Percentiles rank a stretch among this genome's conserved stretches.
Conservation (phyloP, 164 flowering plant species). For the Chimonanthus praecox region DNA sequence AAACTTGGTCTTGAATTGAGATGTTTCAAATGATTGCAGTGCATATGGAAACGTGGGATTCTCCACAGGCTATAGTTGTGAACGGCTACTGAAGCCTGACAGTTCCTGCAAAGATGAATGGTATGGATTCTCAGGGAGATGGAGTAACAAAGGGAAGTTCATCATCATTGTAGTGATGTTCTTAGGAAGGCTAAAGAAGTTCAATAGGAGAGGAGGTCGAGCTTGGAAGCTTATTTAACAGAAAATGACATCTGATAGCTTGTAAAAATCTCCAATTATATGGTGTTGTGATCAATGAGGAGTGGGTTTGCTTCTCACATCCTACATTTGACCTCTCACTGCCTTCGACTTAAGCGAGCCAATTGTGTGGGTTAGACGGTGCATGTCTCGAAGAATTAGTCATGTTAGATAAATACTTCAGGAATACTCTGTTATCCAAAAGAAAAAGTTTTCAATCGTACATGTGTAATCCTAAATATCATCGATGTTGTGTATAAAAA, state of each 20-base stretch:
- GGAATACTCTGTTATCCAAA: too few relatives aligned
- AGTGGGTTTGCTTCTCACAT: too few relatives aligned
- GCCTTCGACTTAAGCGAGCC: too few relatives aligned
- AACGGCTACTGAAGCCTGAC: conserved; percentile 24
- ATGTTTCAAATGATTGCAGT: conserved; percentile 26
- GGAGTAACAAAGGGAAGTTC: conserved; percentile 53
- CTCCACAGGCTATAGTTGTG: conserved; percentile 62
- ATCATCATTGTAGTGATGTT: conserved; percentile 61
- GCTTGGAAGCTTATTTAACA: conserved; percentile 43
- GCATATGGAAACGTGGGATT: conserved; percentile 81
- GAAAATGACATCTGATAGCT: neutral
- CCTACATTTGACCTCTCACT: too few relatives aligned
- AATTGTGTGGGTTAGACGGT: too few relatives aligned
- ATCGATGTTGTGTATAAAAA: too few relatives aligned
- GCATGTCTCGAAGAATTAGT: too few relatives aligned
- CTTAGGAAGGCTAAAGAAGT: conserved; percentile 64
- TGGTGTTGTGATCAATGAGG: too few relatives aligned
- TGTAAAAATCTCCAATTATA: too few relatives aligned
- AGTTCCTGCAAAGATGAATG: conserved; percentile 34
- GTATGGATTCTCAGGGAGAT: conserved; percentile 59
- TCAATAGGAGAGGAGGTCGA: conserved; percentile 42
- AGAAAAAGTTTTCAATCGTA: too few relatives aligned
- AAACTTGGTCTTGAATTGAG: neutral
- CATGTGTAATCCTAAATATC: too few relatives aligned
- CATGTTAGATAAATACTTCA: too few relatives aligned